Evolutionary conservation across 1,139 yeast species (phyloP), one percentile per base, ranked within the genome.

Genomic region (Yamadazyma friedrichii): DNA sequence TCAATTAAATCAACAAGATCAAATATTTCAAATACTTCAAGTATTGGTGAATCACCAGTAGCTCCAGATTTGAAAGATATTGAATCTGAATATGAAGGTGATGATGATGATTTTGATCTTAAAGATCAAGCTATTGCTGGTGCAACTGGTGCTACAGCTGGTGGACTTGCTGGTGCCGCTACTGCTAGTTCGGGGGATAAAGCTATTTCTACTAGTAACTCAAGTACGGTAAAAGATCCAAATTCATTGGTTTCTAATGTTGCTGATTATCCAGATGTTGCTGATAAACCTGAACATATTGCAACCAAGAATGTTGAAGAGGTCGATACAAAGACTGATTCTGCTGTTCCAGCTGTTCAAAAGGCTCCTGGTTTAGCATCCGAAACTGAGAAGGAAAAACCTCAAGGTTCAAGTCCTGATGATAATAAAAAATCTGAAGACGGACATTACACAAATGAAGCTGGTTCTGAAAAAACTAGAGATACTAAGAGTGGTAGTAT

Each of bases 171-270:
- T 34, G 43, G 32, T 9, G 24, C 6, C 29, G 33, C 40, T 28
- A 6, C 29, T 25, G 25, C 36, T 33, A 39, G 35, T 28, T 38
- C 40, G 8, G 13, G 4, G 10, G 29, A 29, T 22, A 16, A 31
- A 20, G 24, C n/a, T 17, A 25, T 8, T 10, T 20, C 24, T 20
- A 13, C 33, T 30, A 29, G 33, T n/a, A n/a, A n/a, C n/a, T n/a
- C n/a, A n/a, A n/a, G n/a, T 20, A 36, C 31, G 26, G 13, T 17
- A 8, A 20, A 20, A 8, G 37, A 33, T 25, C 34, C 41, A 15
- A 12, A 31, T 30, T 30, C 41, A 26, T 40, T 49, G 30, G 50
- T 51, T 12, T 49, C 38, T 27, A 49, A 49, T 3, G 52, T 46
- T 16, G 38, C 38, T 3, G 40, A 35, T 3, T 39, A 40, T 36